Evolutionary conservation across 768 basidiomycete species (phyloP).

Genomic region (Tulasnella sp.): DNA sequence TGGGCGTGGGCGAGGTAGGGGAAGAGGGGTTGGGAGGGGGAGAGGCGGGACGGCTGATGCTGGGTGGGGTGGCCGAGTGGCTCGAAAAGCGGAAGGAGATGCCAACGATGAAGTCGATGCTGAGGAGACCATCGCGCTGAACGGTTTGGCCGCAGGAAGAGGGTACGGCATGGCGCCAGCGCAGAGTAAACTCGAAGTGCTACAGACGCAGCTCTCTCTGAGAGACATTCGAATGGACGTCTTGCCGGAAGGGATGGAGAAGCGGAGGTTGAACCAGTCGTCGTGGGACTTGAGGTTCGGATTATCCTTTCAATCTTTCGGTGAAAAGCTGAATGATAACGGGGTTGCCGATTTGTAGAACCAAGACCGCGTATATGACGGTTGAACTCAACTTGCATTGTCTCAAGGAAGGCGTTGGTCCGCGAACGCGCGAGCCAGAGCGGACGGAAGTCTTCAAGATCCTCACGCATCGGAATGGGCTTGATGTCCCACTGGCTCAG

Average conservation of each 20-base stretch:
- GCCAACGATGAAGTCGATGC: background rate
- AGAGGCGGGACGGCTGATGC: constrained; percentile 24
- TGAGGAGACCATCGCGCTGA: background rate
- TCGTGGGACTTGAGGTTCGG: constrained; percentile 72
- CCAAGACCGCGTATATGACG: constrained; percentile 55
- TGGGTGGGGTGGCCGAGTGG: background rate
- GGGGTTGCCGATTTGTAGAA: constrained; percentile 35
- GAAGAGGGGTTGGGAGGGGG: constrained; percentile 24
- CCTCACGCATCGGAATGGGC: constrained; percentile 53
- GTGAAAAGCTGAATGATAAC: no score
- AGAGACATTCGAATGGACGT: constrained; percentile 65
- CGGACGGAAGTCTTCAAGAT: constrained; percentile 29
- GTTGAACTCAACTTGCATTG: constrained; percentile 62
- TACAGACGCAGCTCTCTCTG: constrained; percentile 57
- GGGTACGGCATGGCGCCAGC: constrained; percentile 22
- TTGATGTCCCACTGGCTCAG: constrained; percentile 40
- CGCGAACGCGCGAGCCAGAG: constrained; percentile 29
- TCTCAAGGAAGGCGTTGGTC: constrained; percentile 35
- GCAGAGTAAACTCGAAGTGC: constrained; percentile 51
- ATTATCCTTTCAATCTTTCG: constrained; percentile 8
- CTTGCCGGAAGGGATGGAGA: constrained; percentile 74
- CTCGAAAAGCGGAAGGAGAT: background rate
- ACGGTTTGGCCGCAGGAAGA: background rate
- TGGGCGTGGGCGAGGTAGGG: constrained; percentile 21
- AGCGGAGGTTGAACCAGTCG: constrained; percentile 67